Conservation (phyloP, 139 green algal species). For the Volvox reticuliferus region DNA sequence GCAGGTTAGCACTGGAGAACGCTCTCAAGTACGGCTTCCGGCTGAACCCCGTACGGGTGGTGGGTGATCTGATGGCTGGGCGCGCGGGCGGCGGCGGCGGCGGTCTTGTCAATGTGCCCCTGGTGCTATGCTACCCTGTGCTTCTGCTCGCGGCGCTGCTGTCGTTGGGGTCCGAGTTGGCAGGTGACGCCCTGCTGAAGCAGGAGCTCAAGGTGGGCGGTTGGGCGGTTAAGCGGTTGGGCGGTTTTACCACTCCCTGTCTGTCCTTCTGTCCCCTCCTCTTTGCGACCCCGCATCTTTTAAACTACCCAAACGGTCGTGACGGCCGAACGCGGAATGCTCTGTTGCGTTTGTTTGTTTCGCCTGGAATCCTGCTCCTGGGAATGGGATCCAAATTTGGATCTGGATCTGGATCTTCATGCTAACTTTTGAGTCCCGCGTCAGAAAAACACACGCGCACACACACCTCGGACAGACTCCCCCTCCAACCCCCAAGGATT, state of each 20-base stretch:
- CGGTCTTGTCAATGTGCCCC: slow-evolving; percentile 38
- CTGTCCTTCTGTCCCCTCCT: too few relatives aligned
- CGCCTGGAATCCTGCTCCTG: too few relatives aligned
- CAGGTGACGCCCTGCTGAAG: slow-evolving; percentile 34
- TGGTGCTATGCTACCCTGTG: slow-evolving; percentile 60
- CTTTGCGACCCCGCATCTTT: too few relatives aligned
- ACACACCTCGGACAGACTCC: too few relatives aligned
- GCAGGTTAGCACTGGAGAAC: slow-evolving; percentile 91
- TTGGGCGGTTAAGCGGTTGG: background rate
- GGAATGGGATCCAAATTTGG: too few relatives aligned
- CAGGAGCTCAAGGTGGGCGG: slow-evolving; percentile 24
- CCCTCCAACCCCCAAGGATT: too few relatives aligned
- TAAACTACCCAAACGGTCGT: too few relatives aligned
- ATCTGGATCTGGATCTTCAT: too few relatives aligned
- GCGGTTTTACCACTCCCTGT: background rate
- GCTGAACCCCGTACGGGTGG: slow-evolving; percentile 72
- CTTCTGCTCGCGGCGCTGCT: slow-evolving; percentile 49
- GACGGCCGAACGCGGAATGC: too few relatives aligned
- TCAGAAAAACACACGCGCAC: too few relatives aligned
- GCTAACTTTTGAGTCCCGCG: too few relatives aligned
- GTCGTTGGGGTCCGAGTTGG: slow-evolving; percentile 43
- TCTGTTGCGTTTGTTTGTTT: too few relatives aligned
- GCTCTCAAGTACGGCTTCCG: slow-evolving; percentile 87
- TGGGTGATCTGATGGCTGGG: slow-evolving; percentile 14
- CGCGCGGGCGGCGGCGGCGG: background rate